Conservation (phyloP, 1,284 basidiomycete species). For the Puccinia brachypodii region DNA sequence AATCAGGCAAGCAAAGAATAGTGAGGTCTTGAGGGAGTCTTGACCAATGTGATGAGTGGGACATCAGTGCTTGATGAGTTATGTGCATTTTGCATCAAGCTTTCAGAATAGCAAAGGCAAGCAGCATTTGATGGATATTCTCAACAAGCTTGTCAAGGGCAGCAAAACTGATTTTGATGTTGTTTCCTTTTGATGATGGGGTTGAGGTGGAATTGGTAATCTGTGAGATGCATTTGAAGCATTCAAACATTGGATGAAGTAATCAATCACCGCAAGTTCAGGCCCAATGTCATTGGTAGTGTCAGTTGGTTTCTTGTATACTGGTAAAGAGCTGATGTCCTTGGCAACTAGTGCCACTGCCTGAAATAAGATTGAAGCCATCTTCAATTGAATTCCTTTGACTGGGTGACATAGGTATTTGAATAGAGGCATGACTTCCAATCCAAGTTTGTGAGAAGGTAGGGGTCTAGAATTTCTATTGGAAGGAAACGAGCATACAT, state of each 20-base stretch:
- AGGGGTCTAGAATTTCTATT: too few species aligned
- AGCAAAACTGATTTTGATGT: not conserved
- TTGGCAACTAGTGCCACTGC: not conserved
- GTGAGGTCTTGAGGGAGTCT: not conserved
- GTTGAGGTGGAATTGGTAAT: not conserved
- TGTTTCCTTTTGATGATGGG: not conserved
- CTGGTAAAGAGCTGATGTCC: constrained; percentile 1
- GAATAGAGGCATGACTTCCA: not conserved
- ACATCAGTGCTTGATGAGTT: not conserved
- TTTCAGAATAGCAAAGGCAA: constrained; percentile 9
- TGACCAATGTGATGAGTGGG: not conserved
- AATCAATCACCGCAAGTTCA: not conserved
- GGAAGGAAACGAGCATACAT: not conserved
- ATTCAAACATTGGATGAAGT: not conserved
- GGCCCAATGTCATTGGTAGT: not conserved
- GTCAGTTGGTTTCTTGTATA: not conserved
- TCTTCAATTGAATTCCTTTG: not conserved
- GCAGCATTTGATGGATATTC: not conserved
- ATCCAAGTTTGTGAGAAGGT: not conserved
- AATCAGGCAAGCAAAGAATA: not conserved
- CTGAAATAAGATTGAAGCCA: not conserved
- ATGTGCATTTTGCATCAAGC: not conserved
- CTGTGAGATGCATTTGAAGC: too few species aligned
- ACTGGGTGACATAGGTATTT: not conserved
- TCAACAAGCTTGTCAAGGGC: not conserved